These are phyloP conservation scores for Blastobotrys peoriensis DNA, from an alignment of 805 yeast species.

Conservation along the genomic window DNA sequence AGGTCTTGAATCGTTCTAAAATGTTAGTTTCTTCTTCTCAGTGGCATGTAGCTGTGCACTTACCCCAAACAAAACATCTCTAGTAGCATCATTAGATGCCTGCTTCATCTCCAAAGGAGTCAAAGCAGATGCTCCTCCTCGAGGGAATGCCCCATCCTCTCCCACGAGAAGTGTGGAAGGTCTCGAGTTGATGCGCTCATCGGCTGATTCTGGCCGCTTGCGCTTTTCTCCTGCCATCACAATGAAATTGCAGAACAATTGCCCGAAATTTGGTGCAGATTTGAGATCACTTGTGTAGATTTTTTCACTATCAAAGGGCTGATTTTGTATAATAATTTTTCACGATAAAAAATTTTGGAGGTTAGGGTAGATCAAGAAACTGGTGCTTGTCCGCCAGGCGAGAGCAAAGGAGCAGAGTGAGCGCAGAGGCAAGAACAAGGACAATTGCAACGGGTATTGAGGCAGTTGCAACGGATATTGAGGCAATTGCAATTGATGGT, in stretches of 20 bases:
- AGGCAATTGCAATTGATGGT: too few species aligned
- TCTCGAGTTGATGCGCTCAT: not conserved
- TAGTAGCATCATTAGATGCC: slow-evolving; percentile 86
- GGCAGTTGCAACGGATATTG: too few species aligned
- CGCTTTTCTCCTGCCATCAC: slow-evolving; percentile 1
- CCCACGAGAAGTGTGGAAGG: slow-evolving; percentile 14
- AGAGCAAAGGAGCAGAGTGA: too few species aligned
- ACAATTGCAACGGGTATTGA: too few species aligned
- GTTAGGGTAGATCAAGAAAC: not conserved
- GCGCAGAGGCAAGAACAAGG: too few species aligned
- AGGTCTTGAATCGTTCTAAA: not conserved
- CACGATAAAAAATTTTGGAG: not conserved
- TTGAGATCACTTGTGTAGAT: not conserved
- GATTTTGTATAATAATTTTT: too few species aligned
- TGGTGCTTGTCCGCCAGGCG: too few species aligned
- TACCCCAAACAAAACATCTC: slow-evolving; percentile 68
- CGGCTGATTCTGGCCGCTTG: not conserved
- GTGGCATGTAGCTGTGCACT: slow-evolving; percentile 21
- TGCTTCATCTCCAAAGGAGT: slow-evolving; percentile 88
- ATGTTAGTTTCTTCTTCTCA: slow-evolving; percentile 21
- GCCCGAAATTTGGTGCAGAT: too few species aligned
- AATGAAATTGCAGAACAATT: too few species aligned
- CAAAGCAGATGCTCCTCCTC: slow-evolving; percentile 80
- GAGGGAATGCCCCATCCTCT: slow-evolving; percentile 68
- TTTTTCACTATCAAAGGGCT: too few species aligned